phyloP scores from a whole-genome alignment of 345 rosid genomes.

The Trapa bicornis region DNA sequence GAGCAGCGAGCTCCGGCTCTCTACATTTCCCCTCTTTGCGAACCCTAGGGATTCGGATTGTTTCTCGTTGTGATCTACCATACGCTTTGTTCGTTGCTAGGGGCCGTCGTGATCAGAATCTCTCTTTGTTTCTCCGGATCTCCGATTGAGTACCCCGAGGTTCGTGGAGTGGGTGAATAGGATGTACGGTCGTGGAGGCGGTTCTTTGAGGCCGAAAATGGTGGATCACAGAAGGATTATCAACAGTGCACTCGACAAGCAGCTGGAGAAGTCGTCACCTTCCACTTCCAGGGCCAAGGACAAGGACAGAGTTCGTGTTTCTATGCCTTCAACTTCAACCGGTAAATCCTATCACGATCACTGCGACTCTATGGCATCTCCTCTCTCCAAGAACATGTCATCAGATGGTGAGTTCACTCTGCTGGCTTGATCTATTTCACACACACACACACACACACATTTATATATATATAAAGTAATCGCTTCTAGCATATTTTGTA shows the following conservation, averaged over 20 bases:
- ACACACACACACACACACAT: no score
- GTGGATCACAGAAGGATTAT: conserved; percentile 79
- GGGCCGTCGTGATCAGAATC: background rate
- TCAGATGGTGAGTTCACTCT: conserved; percentile 39
- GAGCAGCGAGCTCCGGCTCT: background rate
- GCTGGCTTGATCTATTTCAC: background rate
- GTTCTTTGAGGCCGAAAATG: conserved; percentile 66
- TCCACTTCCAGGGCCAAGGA: conserved; percentile 60
- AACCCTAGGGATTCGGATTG: background rate
- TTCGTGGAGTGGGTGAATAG: background rate
- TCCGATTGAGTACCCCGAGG: background rate
- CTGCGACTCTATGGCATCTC: conserved; percentile 39
- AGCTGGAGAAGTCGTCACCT: conserved; percentile 79
- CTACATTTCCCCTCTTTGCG: background rate
- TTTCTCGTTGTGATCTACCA: background rate
- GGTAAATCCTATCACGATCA: conserved; percentile 59
- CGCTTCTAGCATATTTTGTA: no score
- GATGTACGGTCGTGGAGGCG: conserved; percentile 38
- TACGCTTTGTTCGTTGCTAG: background rate
- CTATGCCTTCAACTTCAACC: conserved; percentile 63
- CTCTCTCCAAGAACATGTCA: conserved; percentile 42
- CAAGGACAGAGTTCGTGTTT: conserved; percentile 47
- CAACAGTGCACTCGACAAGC: conserved; percentile 83
- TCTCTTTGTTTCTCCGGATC: background rate
- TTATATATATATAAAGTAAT: background rate